Percentiles rank a stretch among this genome's conserved stretches.
These are phyloP conservation scores for Sonneratia caseolaris DNA, from an alignment of 345 rosid species.

Conservation along the genomic window DNA sequence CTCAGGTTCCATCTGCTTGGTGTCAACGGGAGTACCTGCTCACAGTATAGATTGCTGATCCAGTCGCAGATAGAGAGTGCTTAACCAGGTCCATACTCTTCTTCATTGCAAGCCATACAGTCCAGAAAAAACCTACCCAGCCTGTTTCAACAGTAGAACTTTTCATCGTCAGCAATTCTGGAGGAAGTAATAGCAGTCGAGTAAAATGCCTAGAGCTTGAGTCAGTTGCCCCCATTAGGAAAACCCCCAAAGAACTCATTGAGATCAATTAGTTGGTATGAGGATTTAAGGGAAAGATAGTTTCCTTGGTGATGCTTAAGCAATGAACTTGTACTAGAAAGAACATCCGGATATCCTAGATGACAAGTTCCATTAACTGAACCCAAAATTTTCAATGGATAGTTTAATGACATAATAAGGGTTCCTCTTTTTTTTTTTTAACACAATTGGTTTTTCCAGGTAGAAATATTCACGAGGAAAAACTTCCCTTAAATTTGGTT, in stretches of 20 bases:
- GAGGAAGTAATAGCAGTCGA: too few relatives aligned
- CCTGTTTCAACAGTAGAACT: constrained; percentile 34
- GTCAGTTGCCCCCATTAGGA: background rate
- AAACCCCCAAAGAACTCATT: background rate
- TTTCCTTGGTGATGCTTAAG: background rate
- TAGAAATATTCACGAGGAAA: too few relatives aligned
- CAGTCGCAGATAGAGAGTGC: constrained; percentile 44
- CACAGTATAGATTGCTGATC: constrained; percentile 44
- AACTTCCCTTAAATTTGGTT: too few relatives aligned
- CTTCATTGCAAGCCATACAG: constrained; percentile 55
- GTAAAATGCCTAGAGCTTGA: background rate
- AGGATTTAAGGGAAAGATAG: background rate
- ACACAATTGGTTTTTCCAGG: too few relatives aligned
- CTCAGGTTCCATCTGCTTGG: constrained; percentile 12
- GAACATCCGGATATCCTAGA: background rate
- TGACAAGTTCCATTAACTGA: background rate
- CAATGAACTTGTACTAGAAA: background rate
- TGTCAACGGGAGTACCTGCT: constrained; percentile 18
- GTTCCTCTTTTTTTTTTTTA: too few relatives aligned
- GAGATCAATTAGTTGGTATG: background rate
- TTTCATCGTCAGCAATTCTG: background rate
- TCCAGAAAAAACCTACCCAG: constrained; percentile 80
- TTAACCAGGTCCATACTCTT: constrained; percentile 50
- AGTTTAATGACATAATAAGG: background rate
- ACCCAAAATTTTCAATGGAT: too few relatives aligned